A percentile compares a stretch with the other conserved stretches of the same genome.
Conservation (phyloP, 1,139 yeast genomes). For the Scheffersomyces stambukii region DNA sequence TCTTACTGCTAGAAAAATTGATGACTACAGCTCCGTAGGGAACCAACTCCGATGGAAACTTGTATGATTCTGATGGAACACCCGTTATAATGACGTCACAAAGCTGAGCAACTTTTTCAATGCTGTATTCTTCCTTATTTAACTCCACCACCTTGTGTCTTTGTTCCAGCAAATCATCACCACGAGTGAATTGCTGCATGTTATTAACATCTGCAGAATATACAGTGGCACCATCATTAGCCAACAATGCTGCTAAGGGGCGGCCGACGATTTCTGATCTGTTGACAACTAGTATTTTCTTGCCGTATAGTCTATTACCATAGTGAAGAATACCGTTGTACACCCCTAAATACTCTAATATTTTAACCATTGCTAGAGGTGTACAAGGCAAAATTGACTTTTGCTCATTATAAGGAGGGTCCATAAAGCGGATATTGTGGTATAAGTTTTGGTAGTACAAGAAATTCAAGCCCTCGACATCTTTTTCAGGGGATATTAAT, state of each 20-base stretch:
- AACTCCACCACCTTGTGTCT: constrained; percentile 82
- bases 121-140: constrained; percentile 37
- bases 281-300: constrained; percentile 84
- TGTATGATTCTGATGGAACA: constrained; percentile 78
- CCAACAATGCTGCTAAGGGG: constrained; percentile 91
- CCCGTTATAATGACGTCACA: constrained; percentile 96
- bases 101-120: constrained; percentile 62
- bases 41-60: constrained; percentile 77
- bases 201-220: constrained; percentile 87
- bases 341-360: constrained; percentile 82
- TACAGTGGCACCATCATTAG: constrained; percentile 96
- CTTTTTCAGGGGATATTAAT: constrained; percentile 80
- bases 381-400: constrained; percentile 95
- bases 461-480: constrained; percentile 93
- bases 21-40: constrained; percentile 87
- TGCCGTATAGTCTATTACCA: constrained; percentile 91
- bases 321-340: constrained; percentile 78
- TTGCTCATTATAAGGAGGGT: constrained; percentile 57
- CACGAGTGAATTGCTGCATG: constrained; percentile 88
- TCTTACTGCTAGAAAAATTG: constrained; percentile 85
- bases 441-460: constrained; percentile 89
- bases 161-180: constrained; percentile 78
- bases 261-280: constrained; percentile 96
- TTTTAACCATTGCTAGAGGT: constrained; percentile 90
- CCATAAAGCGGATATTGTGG: constrained; percentile 84